Base-by-base conservation (phyloP, 768 basidiomycete species). In the Megacollybia marginata region DNA sequence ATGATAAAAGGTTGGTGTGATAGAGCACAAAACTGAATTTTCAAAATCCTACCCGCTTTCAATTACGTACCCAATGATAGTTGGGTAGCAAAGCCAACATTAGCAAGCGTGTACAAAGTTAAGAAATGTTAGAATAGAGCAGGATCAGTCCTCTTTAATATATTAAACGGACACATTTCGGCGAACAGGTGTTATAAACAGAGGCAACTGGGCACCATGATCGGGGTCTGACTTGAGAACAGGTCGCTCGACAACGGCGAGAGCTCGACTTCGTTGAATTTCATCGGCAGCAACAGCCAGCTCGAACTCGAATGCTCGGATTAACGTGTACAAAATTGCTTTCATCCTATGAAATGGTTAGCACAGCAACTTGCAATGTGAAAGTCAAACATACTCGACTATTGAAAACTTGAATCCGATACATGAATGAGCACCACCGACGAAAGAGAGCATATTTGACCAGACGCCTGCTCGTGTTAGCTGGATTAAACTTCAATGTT, bases 321-420 rank as follows among this genome's bases (percentile, higher is more conserved):
- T 49, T 4, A 82, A 69, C 0, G 70, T 69, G 51, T 79, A 81
- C 0, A 81, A 50, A 4, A 78, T 50, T 5, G 65, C 69, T 52
- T 74, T 74, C 59, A 64, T 65, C 49, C 69, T 71, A 42, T 1
- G 45, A 16, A 33, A 5, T 16, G 33, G 20, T 16, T n/a, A 28
- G 33, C 9, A 18, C n/a, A 11, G 43, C n/a, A 13, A 35, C 16
- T 42, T 20, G 16, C 16, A 16, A 11, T 19, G 13, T 11, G 16
- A 35, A 19, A 9, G 19, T 9, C 5, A 33, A 2, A 70, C 78
- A 33, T 51, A 81, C 78, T 82, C 81, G 13, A 76, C 65, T 16
- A 85, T 60, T 11, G 84, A 70, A 58, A 85, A 85, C 3, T 78
- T 74, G 58, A 77, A 85, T 0, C 83, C 83, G 33, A 85, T 84